Conservation (phyloP, 2,329 filamentous ascomycete genomes). For the Xylaria sp. region DNA sequence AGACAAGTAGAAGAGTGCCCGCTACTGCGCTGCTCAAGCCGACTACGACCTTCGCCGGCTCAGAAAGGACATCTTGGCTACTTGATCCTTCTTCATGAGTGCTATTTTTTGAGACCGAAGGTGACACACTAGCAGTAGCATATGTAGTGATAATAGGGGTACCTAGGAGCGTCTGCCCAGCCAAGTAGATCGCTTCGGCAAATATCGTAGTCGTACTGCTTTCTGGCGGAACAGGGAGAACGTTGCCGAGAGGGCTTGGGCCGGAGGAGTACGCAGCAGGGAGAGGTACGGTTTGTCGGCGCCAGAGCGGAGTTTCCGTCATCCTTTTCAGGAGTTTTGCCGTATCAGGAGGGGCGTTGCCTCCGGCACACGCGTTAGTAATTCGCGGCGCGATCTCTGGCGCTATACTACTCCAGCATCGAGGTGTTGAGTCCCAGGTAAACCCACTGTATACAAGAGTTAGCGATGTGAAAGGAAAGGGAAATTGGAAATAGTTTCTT, state of each 20-base stretch:
- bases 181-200: slow-evolving; percentile 16
- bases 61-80: neutral
- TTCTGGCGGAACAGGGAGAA: neutral
- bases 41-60: slow-evolving; percentile 5
- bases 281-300: neutral
- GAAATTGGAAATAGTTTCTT: neutral
- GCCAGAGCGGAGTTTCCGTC: neutral
- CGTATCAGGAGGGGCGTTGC: neutral
- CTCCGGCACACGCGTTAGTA: slow-evolving; percentile 1
- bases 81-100: neutral
- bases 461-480: slow-evolving; percentile 1
- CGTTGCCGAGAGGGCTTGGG: neutral
- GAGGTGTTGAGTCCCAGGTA: slow-evolving; percentile 1
- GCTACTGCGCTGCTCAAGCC: slow-evolving; percentile 13
- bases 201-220: slow-evolving; percentile 2
- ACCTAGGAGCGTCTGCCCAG: neutral
- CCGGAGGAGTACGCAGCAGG: neutral
- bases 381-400: neutral
- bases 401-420: slow-evolving; percentile 16
- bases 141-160: neutral
- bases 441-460: slow-evolving; percentile 11
- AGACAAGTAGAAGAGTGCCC: slow-evolving; percentile 6
- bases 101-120: neutral
- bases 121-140: neutral
- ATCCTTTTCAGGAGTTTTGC: neutral